A percentile compares a stretch with the other conserved stretches of the same genome.
Conservation (phyloP, 1,139 yeast genomes). For the Meyerozyma guilliermondii region DNA sequence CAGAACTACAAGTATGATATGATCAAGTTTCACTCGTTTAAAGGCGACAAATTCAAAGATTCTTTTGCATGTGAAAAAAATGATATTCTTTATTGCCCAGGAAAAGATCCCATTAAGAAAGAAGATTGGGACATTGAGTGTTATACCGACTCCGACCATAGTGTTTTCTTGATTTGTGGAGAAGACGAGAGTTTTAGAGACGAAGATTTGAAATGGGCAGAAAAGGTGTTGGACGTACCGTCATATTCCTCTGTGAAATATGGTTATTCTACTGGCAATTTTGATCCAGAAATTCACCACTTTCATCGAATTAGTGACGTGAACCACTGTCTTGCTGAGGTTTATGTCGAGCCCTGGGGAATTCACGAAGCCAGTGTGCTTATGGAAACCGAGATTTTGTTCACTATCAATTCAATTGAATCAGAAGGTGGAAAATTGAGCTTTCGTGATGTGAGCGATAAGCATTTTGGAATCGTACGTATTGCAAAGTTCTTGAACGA, state of each 20-base stretch:
- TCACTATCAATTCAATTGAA: neutral
- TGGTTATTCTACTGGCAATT: conserved; percentile 5
- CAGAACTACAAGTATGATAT: conserved; percentile 11
- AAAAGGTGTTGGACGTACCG: conserved; percentile 8
- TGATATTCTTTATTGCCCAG: conserved; percentile 9
- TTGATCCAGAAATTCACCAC: conserved; percentile 1
- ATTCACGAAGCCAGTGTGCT: conserved; percentile 12
- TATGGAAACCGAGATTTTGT: conserved; percentile 6
- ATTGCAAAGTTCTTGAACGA: neutral
- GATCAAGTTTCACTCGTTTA: conserved; percentile 8
- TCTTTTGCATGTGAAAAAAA: conserved; percentile 9
- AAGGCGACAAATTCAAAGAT: conserved; percentile 2
- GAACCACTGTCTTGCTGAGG: conserved; percentile 7
- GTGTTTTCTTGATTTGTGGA: conserved; percentile 10
- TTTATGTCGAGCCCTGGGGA: conserved; percentile 12
- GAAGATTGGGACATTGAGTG: conserved; percentile 11
- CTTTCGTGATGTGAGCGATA: neutral
- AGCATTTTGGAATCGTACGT: neutral
- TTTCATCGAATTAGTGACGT: conserved; percentile 7
- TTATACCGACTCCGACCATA: conserved; percentile 8
- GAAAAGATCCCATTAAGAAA: conserved; percentile 7
- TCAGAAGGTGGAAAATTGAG: neutral
- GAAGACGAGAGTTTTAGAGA: conserved; percentile 15
- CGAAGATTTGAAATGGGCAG: conserved; percentile 11
- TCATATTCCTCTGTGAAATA: conserved; percentile 4